These are phyloP conservation scores for Fusarium torulosum DNA, from an alignment of 2,329 filamentous ascomycete genomes.

Conservation along the genomic window DNA sequence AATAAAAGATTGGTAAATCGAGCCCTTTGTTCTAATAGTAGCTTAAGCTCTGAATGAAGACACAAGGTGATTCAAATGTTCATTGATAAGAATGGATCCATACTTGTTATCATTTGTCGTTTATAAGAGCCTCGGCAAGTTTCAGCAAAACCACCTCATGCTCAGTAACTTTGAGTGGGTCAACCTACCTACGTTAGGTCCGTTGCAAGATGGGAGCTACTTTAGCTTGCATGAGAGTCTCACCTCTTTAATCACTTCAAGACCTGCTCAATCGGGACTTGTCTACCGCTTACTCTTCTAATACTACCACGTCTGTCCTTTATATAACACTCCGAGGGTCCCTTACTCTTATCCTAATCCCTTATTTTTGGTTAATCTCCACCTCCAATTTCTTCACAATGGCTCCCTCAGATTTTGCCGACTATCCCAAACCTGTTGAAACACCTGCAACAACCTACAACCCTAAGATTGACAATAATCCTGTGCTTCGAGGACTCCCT, in stretches of 20 bases:
- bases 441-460: constrained; percentile 55
- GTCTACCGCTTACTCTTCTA: not conserved
- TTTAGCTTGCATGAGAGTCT: not conserved
- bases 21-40: not conserved
- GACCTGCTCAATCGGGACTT: not conserved
- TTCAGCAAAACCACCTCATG: not conserved
- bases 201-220: not conserved
- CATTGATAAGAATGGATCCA: not conserved
- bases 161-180: not conserved
- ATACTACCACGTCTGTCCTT: not conserved
- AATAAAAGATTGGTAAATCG: not conserved
- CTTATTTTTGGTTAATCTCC: not conserved
- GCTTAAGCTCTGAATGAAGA: no score
- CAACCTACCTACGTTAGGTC: not conserved
- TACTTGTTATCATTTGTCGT: not conserved
- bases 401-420: constrained; percentile 54
- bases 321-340: not conserved
- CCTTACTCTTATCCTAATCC: not conserved
- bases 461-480: constrained; percentile 69
- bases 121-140: not conserved
- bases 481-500: constrained; percentile 74
- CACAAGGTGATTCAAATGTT: not conserved
- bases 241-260: constrained; percentile 10
- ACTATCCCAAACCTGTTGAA: constrained; percentile 57
- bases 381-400: constrained; percentile 31